Percentiles rank a stretch among this genome's conserved stretches.
These are phyloP conservation scores for Cerrena zonata DNA, from an alignment of 1,284 basidiomycete species.

Conservation along the genomic window DNA sequence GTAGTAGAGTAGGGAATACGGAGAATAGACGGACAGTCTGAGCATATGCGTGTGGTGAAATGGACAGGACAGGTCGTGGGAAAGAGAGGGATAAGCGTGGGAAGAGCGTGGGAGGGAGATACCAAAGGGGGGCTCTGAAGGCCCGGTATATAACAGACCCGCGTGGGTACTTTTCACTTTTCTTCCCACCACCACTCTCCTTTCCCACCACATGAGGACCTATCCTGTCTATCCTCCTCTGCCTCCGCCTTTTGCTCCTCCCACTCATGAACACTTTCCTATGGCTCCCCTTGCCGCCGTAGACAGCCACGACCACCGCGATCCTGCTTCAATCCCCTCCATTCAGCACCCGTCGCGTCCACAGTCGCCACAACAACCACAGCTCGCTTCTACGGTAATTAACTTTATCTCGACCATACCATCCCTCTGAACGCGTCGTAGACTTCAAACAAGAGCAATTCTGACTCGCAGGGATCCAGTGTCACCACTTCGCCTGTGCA, in stretches of 20 bases:
- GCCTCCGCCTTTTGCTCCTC: constrained; percentile 29
- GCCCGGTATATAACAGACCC: constrained; percentile 31
- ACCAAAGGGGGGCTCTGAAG: constrained; percentile 13
- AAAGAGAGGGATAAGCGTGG: constrained; percentile 4
- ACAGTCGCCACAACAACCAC: constrained; percentile 33
- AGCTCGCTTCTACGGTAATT: constrained; percentile 38
- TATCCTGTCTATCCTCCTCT: constrained; percentile 25
- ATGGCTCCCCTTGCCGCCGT: constrained; percentile 38
- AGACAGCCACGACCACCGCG: constrained; percentile 30
- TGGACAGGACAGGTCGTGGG: constrained; percentile 11
- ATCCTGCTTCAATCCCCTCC: constrained; percentile 23
- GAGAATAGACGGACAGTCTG: too few species aligned
- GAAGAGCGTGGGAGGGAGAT: constrained; percentile 20
- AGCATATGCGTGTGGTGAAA: too few species aligned
- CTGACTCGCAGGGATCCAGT: constrained; percentile 10
- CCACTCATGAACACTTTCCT: constrained; percentile 32
- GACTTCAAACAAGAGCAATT: constrained; percentile 23
- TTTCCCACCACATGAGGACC: constrained; percentile 29
- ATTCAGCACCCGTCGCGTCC: constrained; percentile 34
- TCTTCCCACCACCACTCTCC: constrained; percentile 33
- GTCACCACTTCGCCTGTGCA: constrained; percentile 40
- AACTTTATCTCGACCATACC: constrained; percentile 24
- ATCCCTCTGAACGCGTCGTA: constrained; percentile 23
- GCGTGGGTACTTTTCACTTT: constrained; percentile 31
- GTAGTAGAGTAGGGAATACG: too few species aligned